Evolutionary conservation across 2,329 filamentous ascomycete genomes (phyloP).

Genomic region (Fusarium nelsonii): DNA sequence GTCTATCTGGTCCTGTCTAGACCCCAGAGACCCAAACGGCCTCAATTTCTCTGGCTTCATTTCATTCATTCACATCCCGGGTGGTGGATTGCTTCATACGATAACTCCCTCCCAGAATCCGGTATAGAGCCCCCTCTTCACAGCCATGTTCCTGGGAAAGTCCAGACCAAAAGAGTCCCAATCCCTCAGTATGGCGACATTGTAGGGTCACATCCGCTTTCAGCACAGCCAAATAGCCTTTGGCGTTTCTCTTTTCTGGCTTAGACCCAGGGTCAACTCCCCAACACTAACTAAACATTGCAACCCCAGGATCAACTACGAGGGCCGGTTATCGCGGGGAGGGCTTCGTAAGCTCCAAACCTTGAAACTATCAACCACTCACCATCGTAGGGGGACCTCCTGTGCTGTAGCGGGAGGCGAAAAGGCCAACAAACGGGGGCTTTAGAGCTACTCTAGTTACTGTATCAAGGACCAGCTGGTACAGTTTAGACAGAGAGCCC

Average conservation of each 20-base stretch:
- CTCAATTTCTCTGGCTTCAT: slow-evolving; percentile 3
- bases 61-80: slow-evolving; percentile 41
- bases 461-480: too few species aligned
- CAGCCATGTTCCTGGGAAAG: slow-evolving; percentile 8
- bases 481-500: slow-evolving; percentile 6
- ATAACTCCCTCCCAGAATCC: slow-evolving; percentile 35
- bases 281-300: slow-evolving; percentile 4
- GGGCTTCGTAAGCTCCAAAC: slow-evolving; percentile 33
- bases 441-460: too few species aligned
- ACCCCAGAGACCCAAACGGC: slow-evolving; percentile 21
- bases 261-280: slow-evolving; percentile 6
- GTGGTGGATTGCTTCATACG: slow-evolving; percentile 35
- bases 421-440: slow-evolving; percentile 28
- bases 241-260: slow-evolving; percentile 5
- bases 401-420: slow-evolving; percentile 36
- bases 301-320: slow-evolving; percentile 10
- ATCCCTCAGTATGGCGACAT: slow-evolving; percentile 11
- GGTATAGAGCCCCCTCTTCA: slow-evolving; percentile 8
- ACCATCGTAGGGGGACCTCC: neutral
- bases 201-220: slow-evolving; percentile 38
- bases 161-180: slow-evolving; percentile 12
- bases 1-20: neutral
- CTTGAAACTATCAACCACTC: slow-evolving; percentile 22
- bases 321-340: slow-evolving; percentile 28
- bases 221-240: slow-evolving; percentile 29